Evolutionary conservation across 2,329 filamentous ascomycete species (phyloP).

Genomic region (Pestalotiopsis sp.): DNA sequence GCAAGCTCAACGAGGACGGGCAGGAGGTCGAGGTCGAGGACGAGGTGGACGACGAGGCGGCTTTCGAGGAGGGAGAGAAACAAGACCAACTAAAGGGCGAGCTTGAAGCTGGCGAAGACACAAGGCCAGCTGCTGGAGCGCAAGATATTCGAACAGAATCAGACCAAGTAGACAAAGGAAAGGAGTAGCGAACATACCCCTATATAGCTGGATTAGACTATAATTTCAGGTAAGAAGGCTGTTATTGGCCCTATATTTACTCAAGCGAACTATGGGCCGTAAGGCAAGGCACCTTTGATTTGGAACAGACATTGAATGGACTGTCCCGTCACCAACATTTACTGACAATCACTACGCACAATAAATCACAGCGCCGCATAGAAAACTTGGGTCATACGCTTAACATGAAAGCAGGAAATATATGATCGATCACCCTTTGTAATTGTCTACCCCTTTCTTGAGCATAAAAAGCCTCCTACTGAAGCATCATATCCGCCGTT

Average conservation of each 20-base stretch:
- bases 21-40: constrained; percentile 21
- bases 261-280: not conserved
- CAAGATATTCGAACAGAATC: not conserved
- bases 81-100: not conserved
- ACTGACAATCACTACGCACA: not conserved
- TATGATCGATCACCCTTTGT: constrained; percentile 58
- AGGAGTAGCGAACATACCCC: not conserved
- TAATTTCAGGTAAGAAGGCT: not conserved
- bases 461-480: constrained; percentile 52
- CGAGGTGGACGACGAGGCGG: constrained; percentile 12
- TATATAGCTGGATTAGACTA: not conserved
- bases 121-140: not conserved
- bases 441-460: constrained; percentile 50
- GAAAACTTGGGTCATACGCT: constrained; percentile 22
- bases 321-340: not conserved
- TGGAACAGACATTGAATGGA: not conserved
- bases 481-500: constrained; percentile 50
- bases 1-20: constrained; percentile 50
- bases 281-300: not conserved
- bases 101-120: not conserved
- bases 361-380: not conserved
- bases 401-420: constrained; percentile 47
- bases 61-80: not conserved
- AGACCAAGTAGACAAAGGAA: not conserved
- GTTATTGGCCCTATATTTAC: not conserved